Evolutionary conservation across 2,329 filamentous ascomycete genomes (phyloP), one percentile per base, ranked within the genome.

Genomic region (Microcyclosporella mali): DNA sequence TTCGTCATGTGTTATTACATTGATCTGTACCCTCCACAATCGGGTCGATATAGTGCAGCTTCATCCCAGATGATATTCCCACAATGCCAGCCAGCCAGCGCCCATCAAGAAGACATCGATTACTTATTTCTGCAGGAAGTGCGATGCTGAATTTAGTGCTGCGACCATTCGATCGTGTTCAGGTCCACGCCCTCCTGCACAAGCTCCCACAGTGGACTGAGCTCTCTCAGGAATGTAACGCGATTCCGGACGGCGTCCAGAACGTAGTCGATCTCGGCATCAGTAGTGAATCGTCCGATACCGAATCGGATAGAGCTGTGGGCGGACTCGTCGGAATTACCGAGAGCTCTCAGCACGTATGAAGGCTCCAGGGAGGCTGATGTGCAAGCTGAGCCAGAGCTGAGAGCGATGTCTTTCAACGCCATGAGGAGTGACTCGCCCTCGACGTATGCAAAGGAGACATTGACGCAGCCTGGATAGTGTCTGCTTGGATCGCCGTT

Each of bases 371-470:
- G 73, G 1, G 92, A 98, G 0, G 92, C 92, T 3, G 90, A 97
- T 2, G 92, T 98, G 70, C 92, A 98, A 4, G 92, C 92, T 60
- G 88, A 95, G 44, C 92, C 92, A 0, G 92, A 98, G 6, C 90
- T 97, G 28, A 98, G 73, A 0, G 92, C 92, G 66, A 98, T 95
- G 56, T 98, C 92, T 70, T 98, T 98, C 34, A 98, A 72, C 0
- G 92, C 92, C 92, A 98, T 98, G 51, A 98, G 77, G 1, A 98
- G 82, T 2, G 92, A 97, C 69, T 98, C 92, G 55, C 92, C 92
- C 69, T 98, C 92, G 3, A 98, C 88, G 60, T 98, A 98, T 27
- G 92, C 90, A 62, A 98, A 98, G 0, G 92, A 98, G 9, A 98
- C 85, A 66, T 98, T 98, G 49, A 98, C 90, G 58, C 92, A 98